Percentiles rank a stretch among this genome's conserved stretches.
phyloP scores from a whole-genome alignment of 2,329 filamentous ascomycete species.

The Calonectria hongkongensis region DNA sequence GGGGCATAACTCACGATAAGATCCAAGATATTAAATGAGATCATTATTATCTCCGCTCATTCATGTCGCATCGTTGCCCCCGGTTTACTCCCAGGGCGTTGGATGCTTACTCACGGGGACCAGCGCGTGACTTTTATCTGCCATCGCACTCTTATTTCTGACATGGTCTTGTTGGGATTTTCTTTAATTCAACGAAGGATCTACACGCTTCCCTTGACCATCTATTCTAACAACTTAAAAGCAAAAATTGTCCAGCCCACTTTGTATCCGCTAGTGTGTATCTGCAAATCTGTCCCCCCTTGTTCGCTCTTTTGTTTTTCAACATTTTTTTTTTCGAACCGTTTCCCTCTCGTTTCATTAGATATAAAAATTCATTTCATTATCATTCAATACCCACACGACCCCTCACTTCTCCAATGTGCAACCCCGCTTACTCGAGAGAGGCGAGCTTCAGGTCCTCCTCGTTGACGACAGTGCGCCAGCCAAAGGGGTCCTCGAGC shows the following conservation, averaged over 20 bases:
- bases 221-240: conserved; percentile 14
- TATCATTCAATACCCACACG: conserved; percentile 1
- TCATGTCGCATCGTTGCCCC: no score
- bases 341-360: conserved; percentile 4
- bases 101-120: neutral
- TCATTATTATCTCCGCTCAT: no score
- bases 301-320: neutral
- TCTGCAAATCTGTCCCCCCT: neutral
- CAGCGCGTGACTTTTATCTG: no score
- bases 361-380: conserved; percentile 9
- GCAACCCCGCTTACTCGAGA: conserved; percentile 34
- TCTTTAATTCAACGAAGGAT: neutral
- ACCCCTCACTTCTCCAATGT: conserved; percentile 47
- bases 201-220: neutral
- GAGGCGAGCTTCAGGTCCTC: conserved; percentile 66
- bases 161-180: neutral
- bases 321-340: neutral
- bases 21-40: no score
- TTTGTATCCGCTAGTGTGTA: neutral
- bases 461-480: conserved; percentile 73
- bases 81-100: no score
- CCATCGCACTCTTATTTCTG: no score
- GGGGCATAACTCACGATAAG: no score
- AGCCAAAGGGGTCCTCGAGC: conserved; percentile 84
- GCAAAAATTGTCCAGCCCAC: neutral